Percentiles rank a stretch among this genome's conserved stretches.
These are phyloP conservation scores for Chlorella variabilis DNA, from an alignment of 163 green algal genomes.

Conservation along the genomic window DNA sequence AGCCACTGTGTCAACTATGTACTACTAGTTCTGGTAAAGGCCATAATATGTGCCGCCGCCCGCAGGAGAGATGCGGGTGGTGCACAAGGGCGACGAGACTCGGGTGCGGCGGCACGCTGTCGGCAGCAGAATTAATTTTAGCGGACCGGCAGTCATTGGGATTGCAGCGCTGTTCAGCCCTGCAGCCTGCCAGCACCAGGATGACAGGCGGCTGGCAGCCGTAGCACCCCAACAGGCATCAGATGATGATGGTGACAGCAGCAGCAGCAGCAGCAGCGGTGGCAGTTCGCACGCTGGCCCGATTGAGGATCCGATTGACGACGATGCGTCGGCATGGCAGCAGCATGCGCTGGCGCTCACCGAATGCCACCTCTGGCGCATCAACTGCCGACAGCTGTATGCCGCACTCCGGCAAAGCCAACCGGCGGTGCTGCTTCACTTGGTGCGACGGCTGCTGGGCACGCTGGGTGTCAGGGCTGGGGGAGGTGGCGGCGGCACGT, in stretches of 20 bases:
- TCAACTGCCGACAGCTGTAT: conserved; percentile 13
- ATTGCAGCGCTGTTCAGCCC: neutral
- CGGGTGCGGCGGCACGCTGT: neutral
- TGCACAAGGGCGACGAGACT: neutral
- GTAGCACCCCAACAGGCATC: neutral
- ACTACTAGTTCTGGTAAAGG: too few species aligned
- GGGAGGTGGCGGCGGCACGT: neutral
- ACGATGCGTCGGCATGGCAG: neutral
- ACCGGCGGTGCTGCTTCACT: neutral
- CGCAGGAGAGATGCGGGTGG: conserved; percentile 15
- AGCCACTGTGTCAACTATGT: too few species aligned
- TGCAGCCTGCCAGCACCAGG: neutral
- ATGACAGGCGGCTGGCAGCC: neutral
- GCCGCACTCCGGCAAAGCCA: neutral
- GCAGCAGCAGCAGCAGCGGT: neutral
- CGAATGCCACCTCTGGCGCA: conserved; percentile 12
- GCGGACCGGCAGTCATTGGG: neutral
- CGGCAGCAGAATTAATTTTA: neutral
- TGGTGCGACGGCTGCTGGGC: neutral
- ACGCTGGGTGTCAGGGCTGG: neutral
- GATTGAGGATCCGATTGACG: neutral
- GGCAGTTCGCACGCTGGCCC: neutral
- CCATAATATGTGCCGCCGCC: neutral
- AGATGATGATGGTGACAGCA: neutral
- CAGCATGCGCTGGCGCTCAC: conserved; percentile 6